Conservation (phyloP, 2,329 filamentous ascomycete genomes). For the Scedosporium minutisporum region DNA sequence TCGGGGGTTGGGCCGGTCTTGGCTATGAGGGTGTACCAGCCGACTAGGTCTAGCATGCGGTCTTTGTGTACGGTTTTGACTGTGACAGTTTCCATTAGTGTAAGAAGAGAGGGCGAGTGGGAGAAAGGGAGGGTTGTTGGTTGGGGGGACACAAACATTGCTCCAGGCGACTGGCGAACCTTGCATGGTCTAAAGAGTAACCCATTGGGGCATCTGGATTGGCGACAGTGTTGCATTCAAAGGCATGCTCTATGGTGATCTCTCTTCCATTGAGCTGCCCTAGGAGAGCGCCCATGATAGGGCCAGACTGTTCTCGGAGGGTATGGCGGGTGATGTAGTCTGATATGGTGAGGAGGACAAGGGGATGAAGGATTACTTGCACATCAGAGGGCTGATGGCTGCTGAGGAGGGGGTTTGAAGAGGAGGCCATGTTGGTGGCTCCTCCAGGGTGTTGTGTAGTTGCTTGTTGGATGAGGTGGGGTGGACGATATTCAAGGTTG, state of each 20-base stretch:
- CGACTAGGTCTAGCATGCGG: slow-evolving; percentile 75
- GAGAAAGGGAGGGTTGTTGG: background rate
- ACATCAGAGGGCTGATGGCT: slow-evolving; percentile 62
- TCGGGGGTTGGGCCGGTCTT: slow-evolving; percentile 58
- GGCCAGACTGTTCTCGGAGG: slow-evolving; percentile 63
- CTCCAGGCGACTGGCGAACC: slow-evolving; percentile 70
- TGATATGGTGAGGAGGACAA: slow-evolving; percentile 91
- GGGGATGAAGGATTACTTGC: slow-evolving; percentile 77
- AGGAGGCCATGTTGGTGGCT: background rate
- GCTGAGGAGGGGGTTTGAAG: slow-evolving; percentile 46
- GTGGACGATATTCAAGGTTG: background rate
- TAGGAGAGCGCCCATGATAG: slow-evolving; percentile 77
- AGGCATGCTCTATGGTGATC: slow-evolving; percentile 87
- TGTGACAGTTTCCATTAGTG: slow-evolving; percentile 23
- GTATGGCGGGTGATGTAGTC: slow-evolving; percentile 92
- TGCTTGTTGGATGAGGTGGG: background rate
- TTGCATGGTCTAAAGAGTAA: slow-evolving; percentile 54
- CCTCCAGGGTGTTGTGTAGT: background rate
- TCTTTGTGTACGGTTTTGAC: slow-evolving; percentile 84
- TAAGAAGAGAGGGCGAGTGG: background rate
- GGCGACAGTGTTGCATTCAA: slow-evolving; percentile 59
- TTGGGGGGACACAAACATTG: slow-evolving; percentile 58
- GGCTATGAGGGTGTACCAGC: slow-evolving; percentile 79
- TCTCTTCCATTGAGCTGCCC: slow-evolving; percentile 86
- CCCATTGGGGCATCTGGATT: slow-evolving; percentile 40